Evolutionary conservation across 2,329 filamentous ascomycete genomes (phyloP).

Genomic region (Botryotinia globosa): DNA sequence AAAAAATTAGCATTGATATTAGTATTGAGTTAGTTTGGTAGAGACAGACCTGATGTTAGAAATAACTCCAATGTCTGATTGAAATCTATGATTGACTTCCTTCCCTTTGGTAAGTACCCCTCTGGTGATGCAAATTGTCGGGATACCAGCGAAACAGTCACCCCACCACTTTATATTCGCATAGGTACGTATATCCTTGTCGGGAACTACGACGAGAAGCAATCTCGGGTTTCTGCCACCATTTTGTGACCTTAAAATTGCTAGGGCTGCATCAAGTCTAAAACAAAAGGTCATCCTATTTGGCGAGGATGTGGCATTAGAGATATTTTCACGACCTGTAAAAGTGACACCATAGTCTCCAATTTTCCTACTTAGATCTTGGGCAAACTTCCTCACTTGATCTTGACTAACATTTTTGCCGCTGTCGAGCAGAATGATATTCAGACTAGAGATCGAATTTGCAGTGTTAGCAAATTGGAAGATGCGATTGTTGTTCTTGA

Average conservation of each 20-base stretch:
- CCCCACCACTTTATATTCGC: slow-evolving; percentile 24
- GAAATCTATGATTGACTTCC: rapidly evolving
- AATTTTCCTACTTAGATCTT: not conserved
- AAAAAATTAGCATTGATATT: not conserved
- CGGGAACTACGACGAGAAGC: not conserved
- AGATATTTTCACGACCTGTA: not conserved
- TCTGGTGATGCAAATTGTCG: slow-evolving; percentile 20
- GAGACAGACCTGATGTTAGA: not conserved
- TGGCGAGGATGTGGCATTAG: not conserved
- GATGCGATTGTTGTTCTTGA: not conserved
- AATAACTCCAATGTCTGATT: not conserved
- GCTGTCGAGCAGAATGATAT: not conserved
- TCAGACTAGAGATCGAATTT: not conserved
- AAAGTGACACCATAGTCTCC: not conserved
- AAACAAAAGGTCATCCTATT: rapidly evolving
- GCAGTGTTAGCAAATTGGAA: not conserved
- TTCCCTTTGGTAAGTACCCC: not conserved
- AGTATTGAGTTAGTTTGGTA: not conserved
- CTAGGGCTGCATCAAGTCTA: not conserved
- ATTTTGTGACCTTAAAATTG: not conserved
- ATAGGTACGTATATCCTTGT: not conserved
- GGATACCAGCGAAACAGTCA: slow-evolving; percentile 22
- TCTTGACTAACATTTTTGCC: rapidly evolving
- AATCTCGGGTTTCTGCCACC: not conserved
- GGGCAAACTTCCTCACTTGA: not conserved